Conservation (phyloP, 148 eudicot species). For the Cornus florida region DNA sequence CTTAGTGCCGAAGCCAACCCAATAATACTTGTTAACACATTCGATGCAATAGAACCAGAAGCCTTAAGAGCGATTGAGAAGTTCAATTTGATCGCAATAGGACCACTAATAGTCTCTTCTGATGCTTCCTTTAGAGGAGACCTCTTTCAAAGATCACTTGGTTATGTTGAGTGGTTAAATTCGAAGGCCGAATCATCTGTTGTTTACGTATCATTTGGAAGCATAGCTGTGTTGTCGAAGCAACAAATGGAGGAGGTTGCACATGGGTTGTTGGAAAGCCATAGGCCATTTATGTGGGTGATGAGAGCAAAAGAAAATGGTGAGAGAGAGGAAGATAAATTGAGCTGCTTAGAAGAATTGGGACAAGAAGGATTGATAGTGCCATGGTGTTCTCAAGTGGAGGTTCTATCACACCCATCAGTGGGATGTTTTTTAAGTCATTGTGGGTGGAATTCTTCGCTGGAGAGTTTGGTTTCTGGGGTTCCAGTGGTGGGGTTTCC, state of each 20-base stretch:
- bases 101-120: constrained; percentile 36
- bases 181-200: constrained; percentile 35
- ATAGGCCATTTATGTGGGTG: constrained; percentile 48
- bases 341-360: constrained; percentile 13
- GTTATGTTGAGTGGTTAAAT: constrained; percentile 43
- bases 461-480: constrained; percentile 29
- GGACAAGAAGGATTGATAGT: constrained; percentile 31
- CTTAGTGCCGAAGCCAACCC: constrained; percentile 32
- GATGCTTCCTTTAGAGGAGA: constrained; percentile 37
- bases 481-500: constrained; percentile 28
- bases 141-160: constrained; percentile 15
- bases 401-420: constrained; percentile 31
- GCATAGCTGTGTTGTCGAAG: constrained; percentile 18
- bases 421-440: constrained; percentile 40
- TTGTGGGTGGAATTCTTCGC: constrained; percentile 42
- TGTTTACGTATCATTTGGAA: constrained; percentile 55
- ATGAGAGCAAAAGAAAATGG: constrained; percentile 17
- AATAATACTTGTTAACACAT: constrained; percentile 38
- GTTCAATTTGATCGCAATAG: constrained; percentile 29
- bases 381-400: constrained; percentile 43
- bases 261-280: constrained; percentile 27
- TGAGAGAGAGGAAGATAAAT: constrained; percentile 19
- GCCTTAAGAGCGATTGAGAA: constrained; percentile 21
- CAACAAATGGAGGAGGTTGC: constrained; percentile 40
- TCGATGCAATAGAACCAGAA: constrained; percentile 34